Percentiles rank a stretch among this genome's conserved stretches.
Conservation (phyloP, 805 yeast species). For the Saccharomyces kudriavzevii region DNA sequence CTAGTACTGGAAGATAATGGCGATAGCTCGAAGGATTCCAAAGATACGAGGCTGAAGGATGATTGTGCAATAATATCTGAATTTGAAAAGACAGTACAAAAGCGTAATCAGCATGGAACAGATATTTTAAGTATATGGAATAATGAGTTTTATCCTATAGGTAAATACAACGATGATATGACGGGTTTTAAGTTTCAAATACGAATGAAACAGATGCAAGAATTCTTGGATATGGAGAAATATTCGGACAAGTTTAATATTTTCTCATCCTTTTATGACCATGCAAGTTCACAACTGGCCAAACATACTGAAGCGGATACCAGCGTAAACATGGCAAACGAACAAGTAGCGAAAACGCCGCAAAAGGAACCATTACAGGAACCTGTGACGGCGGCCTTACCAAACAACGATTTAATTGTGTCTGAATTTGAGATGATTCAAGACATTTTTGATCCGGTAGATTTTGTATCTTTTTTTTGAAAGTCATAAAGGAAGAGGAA, state of each 20-base stretch:
- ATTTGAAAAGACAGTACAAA: background rate
- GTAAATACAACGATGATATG: constrained; percentile 5
- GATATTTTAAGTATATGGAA: constrained; percentile 14
- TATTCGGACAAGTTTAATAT: constrained; percentile 12
- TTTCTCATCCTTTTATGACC: constrained; percentile 23
- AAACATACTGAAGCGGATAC: constrained; percentile 7
- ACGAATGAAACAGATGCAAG: constrained; percentile 10
- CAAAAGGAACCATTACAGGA: background rate
- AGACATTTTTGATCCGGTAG: constrained; percentile 25
- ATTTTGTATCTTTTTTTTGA: constrained; percentile 21
- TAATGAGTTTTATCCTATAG: constrained; percentile 12
- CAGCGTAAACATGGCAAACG: background rate
- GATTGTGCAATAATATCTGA: constrained; percentile 2
- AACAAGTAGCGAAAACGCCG: background rate
- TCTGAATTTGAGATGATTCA: constrained; percentile 12
- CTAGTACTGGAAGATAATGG: constrained; percentile 6
- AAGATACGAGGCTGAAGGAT: constrained; percentile 3
- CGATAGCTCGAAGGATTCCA: background rate
- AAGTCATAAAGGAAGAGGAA: background rate
- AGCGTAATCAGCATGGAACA: constrained; percentile 3
- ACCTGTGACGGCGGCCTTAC: background rate
- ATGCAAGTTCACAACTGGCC: constrained; percentile 16
- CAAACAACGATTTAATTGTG: background rate
- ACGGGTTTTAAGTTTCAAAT: constrained; percentile 9
- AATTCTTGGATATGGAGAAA: constrained; percentile 9